Percentiles rank a stretch among this genome's conserved stretches.
Conservation (phyloP, 2,329 filamentous ascomycete genomes). For the Fragosphaeria purpurea region DNA sequence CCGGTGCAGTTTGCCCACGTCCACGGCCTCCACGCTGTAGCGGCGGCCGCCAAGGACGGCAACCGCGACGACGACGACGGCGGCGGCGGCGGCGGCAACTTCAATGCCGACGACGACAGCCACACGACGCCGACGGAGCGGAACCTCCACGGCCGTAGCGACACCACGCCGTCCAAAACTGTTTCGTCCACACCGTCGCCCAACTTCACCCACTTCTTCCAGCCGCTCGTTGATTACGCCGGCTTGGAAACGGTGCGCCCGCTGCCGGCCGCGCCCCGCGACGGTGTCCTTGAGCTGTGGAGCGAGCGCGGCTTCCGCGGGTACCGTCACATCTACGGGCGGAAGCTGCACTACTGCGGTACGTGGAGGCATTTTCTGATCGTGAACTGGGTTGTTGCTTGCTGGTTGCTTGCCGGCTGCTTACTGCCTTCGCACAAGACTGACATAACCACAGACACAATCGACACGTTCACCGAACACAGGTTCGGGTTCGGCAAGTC, state of each 20-base stretch:
- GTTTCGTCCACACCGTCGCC: too few species aligned
- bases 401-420: neutral
- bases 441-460: neutral
- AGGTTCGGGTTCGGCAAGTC: slow-evolving; percentile 6
- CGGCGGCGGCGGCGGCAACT: too few species aligned
- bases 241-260: neutral
- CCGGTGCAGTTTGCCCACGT: too few species aligned
- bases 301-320: slow-evolving; percentile 1
- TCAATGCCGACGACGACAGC: too few species aligned
- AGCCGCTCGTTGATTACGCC: neutral
- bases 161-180: too few species aligned
- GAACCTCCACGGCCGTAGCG: too few species aligned
- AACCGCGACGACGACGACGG: too few species aligned
- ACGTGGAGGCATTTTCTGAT: neutral
- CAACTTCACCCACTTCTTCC: too few species aligned
- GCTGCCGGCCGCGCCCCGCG: neutral
- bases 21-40: too few species aligned
- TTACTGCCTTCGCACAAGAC: neutral
- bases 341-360: neutral
- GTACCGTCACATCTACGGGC: slow-evolving; percentile 1
- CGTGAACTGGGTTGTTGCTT: neutral
- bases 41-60: too few species aligned
- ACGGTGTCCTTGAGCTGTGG: slow-evolving; percentile 5
- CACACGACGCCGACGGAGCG: too few species aligned
- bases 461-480: neutral